phyloP scores from a whole-genome alignment of 2,329 filamentous ascomycete genomes.

The Talaromyces rugulosus region DNA sequence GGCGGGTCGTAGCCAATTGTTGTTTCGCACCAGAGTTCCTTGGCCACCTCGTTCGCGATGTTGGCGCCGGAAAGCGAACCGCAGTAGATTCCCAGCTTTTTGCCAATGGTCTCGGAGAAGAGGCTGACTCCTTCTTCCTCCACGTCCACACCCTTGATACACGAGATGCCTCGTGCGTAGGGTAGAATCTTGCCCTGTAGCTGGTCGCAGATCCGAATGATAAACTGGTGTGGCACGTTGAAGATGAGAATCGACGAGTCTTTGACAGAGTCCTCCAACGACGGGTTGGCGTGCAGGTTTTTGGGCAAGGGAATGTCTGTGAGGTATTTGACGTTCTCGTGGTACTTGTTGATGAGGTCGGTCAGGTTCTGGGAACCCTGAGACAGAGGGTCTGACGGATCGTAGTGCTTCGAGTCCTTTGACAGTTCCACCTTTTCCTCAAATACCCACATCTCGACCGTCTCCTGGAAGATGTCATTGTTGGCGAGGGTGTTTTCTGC shows the following conservation, averaged over 20 bases:
- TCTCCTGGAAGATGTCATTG: conserved; percentile 74
- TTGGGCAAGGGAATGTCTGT: conserved; percentile 76
- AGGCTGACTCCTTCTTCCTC: conserved; percentile 79
- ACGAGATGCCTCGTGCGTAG: conserved; percentile 89
- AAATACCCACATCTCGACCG: conserved; percentile 98
- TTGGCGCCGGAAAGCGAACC: conserved; percentile 94
- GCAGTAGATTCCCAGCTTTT: conserved; percentile 90
- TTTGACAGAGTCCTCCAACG: conserved; percentile 65
- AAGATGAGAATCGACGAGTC: conserved; percentile 88
- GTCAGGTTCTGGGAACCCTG: conserved; percentile 81
- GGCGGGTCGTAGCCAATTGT: conserved; percentile 96
- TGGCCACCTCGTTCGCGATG: conserved; percentile 89
- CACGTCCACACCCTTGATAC: conserved; percentile 97
- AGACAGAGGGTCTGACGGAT: conserved; percentile 70
- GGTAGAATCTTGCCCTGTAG: conserved; percentile 85
- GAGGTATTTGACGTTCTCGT: conserved; percentile 98
- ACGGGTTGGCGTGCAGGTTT: conserved; percentile 54
- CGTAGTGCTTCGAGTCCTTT: conserved; percentile 68
- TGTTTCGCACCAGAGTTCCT: conserved; percentile 95
- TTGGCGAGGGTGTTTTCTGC: conserved; percentile 83
- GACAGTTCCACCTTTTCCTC: conserved; percentile 82
- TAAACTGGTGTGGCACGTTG: conserved; percentile 91
- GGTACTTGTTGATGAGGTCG: conserved; percentile 78
- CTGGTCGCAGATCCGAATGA: conserved; percentile 77
- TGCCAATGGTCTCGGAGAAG: conserved; percentile 92